phyloP scores from a whole-genome alignment of 2,329 filamentous ascomycete genomes.

The Penicillium sp. region DNA sequence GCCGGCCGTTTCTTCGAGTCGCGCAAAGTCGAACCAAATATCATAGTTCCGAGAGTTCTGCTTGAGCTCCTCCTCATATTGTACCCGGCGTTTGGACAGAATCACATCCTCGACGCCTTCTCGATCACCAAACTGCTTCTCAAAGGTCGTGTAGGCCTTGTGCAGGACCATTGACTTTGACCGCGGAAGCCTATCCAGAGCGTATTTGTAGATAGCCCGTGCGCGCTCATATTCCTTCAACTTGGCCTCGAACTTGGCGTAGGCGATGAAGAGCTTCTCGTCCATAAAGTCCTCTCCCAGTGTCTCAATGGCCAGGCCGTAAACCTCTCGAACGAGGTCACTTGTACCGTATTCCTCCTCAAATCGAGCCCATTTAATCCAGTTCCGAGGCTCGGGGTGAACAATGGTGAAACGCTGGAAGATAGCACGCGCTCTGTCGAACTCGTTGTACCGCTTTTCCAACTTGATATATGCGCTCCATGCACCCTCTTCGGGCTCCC shows the following conservation, averaged over 20 bases:
- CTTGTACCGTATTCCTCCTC: slow-evolving; percentile 94
- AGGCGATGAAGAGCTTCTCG: slow-evolving; percentile 91
- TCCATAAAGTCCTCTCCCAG: slow-evolving; percentile 94
- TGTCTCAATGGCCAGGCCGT: slow-evolving; percentile 80
- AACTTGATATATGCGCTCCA: slow-evolving; percentile 97
- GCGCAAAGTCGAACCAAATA: slow-evolving; percentile 91
- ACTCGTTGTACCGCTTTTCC: slow-evolving; percentile 92
- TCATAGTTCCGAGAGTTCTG: slow-evolving; percentile 97
- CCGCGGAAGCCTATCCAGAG: slow-evolving; percentile 83
- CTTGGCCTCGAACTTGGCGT: slow-evolving; percentile 91
- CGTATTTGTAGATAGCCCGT: slow-evolving; percentile 94
- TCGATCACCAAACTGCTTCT: slow-evolving; percentile 93
- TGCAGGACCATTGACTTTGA: slow-evolving; percentile 82
- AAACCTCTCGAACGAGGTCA: slow-evolving; percentile 88
- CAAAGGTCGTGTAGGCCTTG: slow-evolving; percentile 93
- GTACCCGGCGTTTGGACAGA: slow-evolving; percentile 84
- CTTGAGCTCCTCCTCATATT: slow-evolving; percentile 92
- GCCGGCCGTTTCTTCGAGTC: slow-evolving; percentile 81
- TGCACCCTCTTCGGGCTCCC: slow-evolving; percentile 93
- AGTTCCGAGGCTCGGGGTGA: slow-evolving; percentile 91
- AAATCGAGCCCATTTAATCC: slow-evolving; percentile 98
- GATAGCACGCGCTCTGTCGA: slow-evolving; percentile 82
- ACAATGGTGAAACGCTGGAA: slow-evolving; percentile 88
- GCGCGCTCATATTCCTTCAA: slow-evolving; percentile 93
- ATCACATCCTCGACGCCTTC: slow-evolving; percentile 96